Percentiles rank a stretch among this genome's conserved stretches.
phyloP scores from a whole-genome alignment of 2,329 filamentous ascomycete species.

The Endocalyx cinctus region DNA sequence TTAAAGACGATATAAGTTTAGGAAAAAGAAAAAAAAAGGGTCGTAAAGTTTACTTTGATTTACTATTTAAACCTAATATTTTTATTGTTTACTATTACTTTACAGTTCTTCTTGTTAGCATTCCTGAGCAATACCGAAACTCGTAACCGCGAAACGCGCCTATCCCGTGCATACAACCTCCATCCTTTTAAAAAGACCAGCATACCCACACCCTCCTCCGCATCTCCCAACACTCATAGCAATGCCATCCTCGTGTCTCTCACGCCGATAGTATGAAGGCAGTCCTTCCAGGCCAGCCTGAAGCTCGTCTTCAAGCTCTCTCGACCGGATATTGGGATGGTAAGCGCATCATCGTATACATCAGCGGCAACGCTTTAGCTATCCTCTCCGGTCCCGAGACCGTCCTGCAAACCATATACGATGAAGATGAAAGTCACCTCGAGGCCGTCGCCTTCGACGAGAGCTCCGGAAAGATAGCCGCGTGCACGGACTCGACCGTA shows the following conservation, averaged over 20 bases:
- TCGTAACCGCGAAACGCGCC: conserved; percentile 10
- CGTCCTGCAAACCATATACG: conserved; percentile 86
- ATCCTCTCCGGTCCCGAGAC: conserved; percentile 71
- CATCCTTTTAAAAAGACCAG: too few relatives aligned
- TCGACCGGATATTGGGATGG: conserved; percentile 42
- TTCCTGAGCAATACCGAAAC: conserved; percentile 2
- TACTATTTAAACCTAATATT: too few relatives aligned
- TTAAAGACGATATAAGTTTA: conserved; percentile 1
- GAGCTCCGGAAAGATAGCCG: conserved; percentile 77
- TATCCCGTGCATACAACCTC: conserved; percentile 1
- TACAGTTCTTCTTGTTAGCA: too few relatives aligned
- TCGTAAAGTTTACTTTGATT: too few relatives aligned
- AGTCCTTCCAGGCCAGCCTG: conserved; percentile 44
- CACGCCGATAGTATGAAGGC: conserved; percentile 37
- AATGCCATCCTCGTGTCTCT: conserved; percentile 19
- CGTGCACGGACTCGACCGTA: conserved; percentile 60
- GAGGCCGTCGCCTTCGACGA: conserved; percentile 80
- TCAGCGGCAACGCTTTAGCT: conserved; percentile 82
- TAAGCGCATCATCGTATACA: conserved; percentile 55
- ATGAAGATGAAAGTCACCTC: conserved; percentile 64
- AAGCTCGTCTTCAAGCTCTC: conserved; percentile 42
- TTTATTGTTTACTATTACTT: too few relatives aligned
- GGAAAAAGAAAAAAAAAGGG: too few relatives aligned
- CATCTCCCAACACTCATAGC: conserved; percentile 11
- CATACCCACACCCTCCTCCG: conserved; percentile 3